A percentile compares a stretch with the other conserved stretches of the same genome.
Conservation (phyloP, 306 rosid genomes). For the Malus asiatica region DNA sequence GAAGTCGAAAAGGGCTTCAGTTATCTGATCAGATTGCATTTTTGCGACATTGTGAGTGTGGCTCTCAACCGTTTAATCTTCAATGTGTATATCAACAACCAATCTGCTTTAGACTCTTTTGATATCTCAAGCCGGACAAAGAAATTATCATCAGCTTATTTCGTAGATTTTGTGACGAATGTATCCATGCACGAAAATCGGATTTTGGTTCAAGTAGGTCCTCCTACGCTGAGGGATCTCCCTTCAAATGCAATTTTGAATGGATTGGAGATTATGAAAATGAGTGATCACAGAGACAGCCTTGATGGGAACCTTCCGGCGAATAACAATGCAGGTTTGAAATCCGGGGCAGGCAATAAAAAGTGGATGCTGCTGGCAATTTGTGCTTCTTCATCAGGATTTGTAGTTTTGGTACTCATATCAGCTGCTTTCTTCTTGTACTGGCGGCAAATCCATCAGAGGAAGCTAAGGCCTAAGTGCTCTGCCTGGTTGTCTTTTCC, state of each 20-base stretch:
- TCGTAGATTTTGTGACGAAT: slow-evolving; percentile 18
- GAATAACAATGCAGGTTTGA: slow-evolving; percentile 10
- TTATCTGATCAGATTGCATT: slow-evolving; percentile 28
- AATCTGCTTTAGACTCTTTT: slow-evolving; percentile 24
- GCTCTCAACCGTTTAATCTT: slow-evolving; percentile 23
- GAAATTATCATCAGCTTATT: slow-evolving; percentile 24
- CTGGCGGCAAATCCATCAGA: neutral
- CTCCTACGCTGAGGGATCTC: slow-evolving; percentile 12
- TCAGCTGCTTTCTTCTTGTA: slow-evolving; percentile 2
- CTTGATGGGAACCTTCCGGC: slow-evolving; percentile 12
- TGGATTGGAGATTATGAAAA: slow-evolving; percentile 37
- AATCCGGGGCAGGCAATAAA: neutral
- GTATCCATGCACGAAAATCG: slow-evolving; percentile 3
- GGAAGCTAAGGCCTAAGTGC: slow-evolving; percentile 8
- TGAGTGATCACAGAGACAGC: slow-evolving; percentile 18
- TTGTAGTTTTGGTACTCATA: slow-evolving; percentile 19
- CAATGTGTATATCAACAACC: slow-evolving; percentile 30
- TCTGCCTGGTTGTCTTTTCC: slow-evolving; percentile 21
- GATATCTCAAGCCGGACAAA: slow-evolving; percentile 29
- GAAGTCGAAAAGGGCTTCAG: slow-evolving; percentile 22
- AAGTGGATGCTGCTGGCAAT: slow-evolving; percentile 16
- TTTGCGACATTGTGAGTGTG: slow-evolving; percentile 27
- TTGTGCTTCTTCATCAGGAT: slow-evolving; percentile 6
- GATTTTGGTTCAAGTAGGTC: slow-evolving; percentile 35
- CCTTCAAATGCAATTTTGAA: slow-evolving; percentile 32